Conservation (phyloP, 306 rosid genomes). For the Heteromeles arbutifolia region DNA sequence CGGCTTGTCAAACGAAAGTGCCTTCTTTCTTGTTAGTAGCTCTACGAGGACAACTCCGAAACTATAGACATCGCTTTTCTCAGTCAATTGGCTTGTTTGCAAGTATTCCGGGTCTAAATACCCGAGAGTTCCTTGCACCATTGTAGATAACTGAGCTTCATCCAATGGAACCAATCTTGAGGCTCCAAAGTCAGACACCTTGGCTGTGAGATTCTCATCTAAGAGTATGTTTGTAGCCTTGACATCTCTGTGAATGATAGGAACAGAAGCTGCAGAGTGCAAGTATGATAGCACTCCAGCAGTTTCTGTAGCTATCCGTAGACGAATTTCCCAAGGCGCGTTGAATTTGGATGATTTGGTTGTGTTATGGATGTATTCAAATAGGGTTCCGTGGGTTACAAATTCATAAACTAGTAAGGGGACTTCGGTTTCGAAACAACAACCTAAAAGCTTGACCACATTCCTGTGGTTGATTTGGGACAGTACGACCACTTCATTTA, state of each 20-base stretch:
- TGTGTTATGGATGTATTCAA: not conserved
- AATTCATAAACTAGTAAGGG: not conserved
- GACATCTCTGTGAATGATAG: constrained; percentile 19
- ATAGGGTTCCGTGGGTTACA: constrained; percentile 9
- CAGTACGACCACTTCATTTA: not conserved
- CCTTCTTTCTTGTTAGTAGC: constrained; percentile 12
- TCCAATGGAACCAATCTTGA: not conserved
- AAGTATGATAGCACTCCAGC: constrained; percentile 21
- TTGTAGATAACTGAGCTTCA: not conserved
- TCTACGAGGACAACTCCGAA: constrained; percentile 21
- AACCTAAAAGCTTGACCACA: not conserved
- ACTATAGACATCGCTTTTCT: constrained; percentile 25
- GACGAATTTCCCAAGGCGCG: not conserved
- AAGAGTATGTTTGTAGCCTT: constrained; percentile 14
- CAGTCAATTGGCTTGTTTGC: constrained; percentile 8
- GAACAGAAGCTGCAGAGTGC: constrained; percentile 2
- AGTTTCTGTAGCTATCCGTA: constrained; percentile 16
- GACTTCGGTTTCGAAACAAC: not conserved
- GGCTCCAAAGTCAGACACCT: constrained; percentile 6
- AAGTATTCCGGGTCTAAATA: constrained; percentile 24
- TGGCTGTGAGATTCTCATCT: not conserved
- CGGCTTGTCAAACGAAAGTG: not conserved
- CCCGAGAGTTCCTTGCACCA: constrained; percentile 20
- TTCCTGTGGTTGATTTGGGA: not conserved
- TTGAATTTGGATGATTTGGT: not conserved